Conservation (phyloP, 805 yeast genomes). For the Yamadazyma ubonensis region DNA sequence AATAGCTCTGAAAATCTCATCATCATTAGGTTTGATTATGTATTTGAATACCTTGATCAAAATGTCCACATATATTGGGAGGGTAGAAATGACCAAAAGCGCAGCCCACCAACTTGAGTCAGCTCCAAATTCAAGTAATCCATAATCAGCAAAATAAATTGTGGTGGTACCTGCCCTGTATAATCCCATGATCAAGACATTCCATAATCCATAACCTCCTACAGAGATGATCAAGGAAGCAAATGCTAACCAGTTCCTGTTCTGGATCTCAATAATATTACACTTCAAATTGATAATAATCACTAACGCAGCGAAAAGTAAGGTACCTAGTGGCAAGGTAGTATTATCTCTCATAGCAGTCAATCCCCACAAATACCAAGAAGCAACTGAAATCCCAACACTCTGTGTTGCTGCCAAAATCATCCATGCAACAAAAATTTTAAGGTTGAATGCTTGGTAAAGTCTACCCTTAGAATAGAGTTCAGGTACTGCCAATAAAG, state of each 20-base stretch:
- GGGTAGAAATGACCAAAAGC: slow-evolving; percentile 51
- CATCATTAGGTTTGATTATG: slow-evolving; percentile 64
- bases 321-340: slow-evolving; percentile 77
- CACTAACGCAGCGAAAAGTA: slow-evolving; percentile 70
- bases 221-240: slow-evolving; percentile 68
- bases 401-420: slow-evolving; percentile 71
- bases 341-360: slow-evolving; percentile 69
- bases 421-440: slow-evolving; percentile 76
- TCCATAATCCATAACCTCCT: slow-evolving; percentile 87
- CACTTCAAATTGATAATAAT: slow-evolving; percentile 74
- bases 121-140: slow-evolving; percentile 71
- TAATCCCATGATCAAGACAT: slow-evolving; percentile 69
- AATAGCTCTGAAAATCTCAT: slow-evolving; percentile 72
- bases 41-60: slow-evolving; percentile 55
- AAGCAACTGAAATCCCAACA: slow-evolving; percentile 63
- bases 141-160: slow-evolving; percentile 70
- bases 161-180: slow-evolving; percentile 51
- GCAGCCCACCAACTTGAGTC: slow-evolving; percentile 90
- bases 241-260: slow-evolving; percentile 64
- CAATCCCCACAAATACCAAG: slow-evolving; percentile 70
- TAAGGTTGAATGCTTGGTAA: slow-evolving; percentile 70
- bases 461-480: slow-evolving; percentile 74
- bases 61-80: slow-evolving; percentile 69
- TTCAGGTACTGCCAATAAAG: slow-evolving; percentile 89
- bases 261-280: slow-evolving; percentile 78